A percentile compares a stretch with the other conserved stretches of the same genome.
Evolutionary conservation across 345 rosid genomes (phyloP).

Genomic region (Barbarea vulgaris): DNA sequence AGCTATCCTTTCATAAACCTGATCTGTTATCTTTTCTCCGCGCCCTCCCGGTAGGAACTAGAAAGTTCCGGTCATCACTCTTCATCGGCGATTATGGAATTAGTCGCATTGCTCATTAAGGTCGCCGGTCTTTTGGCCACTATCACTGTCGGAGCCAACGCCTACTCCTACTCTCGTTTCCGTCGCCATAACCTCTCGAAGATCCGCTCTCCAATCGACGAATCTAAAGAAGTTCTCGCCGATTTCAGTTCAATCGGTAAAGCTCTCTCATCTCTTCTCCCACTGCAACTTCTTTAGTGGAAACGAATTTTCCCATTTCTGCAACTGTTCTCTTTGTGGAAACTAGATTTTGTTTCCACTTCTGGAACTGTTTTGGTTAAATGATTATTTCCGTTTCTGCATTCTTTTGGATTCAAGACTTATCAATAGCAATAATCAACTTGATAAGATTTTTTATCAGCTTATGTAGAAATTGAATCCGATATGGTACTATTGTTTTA

Average conservation of each 20-base stretch:
- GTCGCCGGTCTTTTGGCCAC: conserved; percentile 69
- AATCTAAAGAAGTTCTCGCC: conserved; percentile 72
- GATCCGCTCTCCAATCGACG: conserved; percentile 74
- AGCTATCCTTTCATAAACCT: background rate
- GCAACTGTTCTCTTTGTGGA: too few relatives aligned
- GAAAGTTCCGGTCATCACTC: background rate
- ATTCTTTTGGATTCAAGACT: background rate
- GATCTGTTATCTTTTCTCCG: background rate
- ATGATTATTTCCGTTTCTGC: background rate
- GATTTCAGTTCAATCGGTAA: conserved; percentile 58
- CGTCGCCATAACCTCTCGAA: conserved; percentile 55
- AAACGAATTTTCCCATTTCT: background rate
- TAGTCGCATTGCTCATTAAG: conserved; percentile 54
- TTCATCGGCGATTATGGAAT: conserved; percentile 41
- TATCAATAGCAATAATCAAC: background rate
- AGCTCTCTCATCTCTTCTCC: conserved; percentile 11
- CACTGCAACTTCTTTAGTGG: background rate
- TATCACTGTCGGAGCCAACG: conserved; percentile 75
- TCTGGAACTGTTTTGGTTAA: background rate
- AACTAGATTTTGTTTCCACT: too few relatives aligned
- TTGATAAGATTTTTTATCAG: background rate
- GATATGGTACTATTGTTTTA: background rate
- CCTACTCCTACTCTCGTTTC: conserved; percentile 69
- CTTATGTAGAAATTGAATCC: background rate
- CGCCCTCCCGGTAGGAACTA: conserved; percentile 10